Evolutionary conservation across 306 rosid genomes (phyloP).

Genomic region (Vicia villosa): DNA sequence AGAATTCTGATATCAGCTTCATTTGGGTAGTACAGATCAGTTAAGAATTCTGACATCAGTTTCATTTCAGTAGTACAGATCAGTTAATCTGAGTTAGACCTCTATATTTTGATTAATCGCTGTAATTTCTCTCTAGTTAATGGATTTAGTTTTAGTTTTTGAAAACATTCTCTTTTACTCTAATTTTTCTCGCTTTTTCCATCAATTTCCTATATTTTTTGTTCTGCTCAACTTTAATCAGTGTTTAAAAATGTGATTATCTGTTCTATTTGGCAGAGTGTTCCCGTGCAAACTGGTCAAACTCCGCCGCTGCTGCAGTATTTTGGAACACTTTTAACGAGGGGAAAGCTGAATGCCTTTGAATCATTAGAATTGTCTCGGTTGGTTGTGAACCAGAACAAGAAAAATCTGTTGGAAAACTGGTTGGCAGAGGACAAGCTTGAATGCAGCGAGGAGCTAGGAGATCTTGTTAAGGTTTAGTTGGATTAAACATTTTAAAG

Average conservation of each 20-base stretch:
- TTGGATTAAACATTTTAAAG: constrained; percentile 28
- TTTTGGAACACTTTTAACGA: constrained; percentile 91
- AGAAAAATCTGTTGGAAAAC: constrained; percentile 95
- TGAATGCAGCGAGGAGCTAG: constrained; percentile 99
- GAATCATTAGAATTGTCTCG: constrained; percentile 96
- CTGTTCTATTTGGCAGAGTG: constrained; percentile 69
- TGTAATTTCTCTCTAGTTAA: constrained; percentile 12
- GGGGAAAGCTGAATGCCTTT: constrained; percentile 92
- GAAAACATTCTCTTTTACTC: neutral
- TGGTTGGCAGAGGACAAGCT: constrained; percentile 99
- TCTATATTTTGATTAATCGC: neutral
- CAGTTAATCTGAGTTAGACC: constrained; percentile 1
- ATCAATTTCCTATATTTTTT: neutral
- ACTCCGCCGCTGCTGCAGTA: constrained; percentile 98
- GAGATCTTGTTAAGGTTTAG: constrained; percentile 97
- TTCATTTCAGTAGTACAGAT: constrained; percentile 4
- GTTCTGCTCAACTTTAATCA: neutral
- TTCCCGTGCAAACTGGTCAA: constrained; percentile 98
- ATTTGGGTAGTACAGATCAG: neutral
- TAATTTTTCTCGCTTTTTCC: neutral
- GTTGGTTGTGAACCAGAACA: constrained; percentile 98
- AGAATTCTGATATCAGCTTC: neutral
- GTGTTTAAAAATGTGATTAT: constrained; percentile 8
- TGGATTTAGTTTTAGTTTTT: constrained; percentile 2
- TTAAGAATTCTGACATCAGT: neutral